These are phyloP conservation scores for Clonostachys rhizophaga DNA, from an alignment of 2,329 filamentous ascomycete genomes.

Conservation along the genomic window DNA sequence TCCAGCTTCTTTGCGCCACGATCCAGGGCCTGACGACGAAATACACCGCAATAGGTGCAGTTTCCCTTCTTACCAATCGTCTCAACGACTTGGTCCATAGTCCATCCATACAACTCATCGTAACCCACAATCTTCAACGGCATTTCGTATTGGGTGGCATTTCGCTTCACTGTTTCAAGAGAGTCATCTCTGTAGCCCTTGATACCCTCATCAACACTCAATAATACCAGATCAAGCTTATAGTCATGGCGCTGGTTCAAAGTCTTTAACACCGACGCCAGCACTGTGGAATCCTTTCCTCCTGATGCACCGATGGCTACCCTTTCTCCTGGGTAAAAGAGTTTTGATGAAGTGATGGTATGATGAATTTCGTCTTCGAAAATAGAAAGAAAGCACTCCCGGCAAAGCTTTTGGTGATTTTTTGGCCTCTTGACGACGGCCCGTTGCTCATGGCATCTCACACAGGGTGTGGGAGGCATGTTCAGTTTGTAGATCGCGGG, in stretches of 20 bases:
- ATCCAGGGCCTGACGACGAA: slow-evolving; percentile 88
- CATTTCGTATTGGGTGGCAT: slow-evolving; percentile 88
- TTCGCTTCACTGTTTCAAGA: slow-evolving; percentile 92
- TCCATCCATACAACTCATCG: slow-evolving; percentile 93
- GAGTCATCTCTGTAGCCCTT: slow-evolving; percentile 95
- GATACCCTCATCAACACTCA: slow-evolving; percentile 96
- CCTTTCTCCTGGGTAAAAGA: slow-evolving; percentile 80
- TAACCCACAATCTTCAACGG: slow-evolving; percentile 90
- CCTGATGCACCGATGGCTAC: slow-evolving; percentile 95
- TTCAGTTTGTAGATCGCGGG: slow-evolving; percentile 2
- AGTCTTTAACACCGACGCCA: slow-evolving; percentile 91
- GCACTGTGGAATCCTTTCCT: slow-evolving; percentile 94
- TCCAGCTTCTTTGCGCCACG: slow-evolving; percentile 82
- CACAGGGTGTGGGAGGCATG: slow-evolving; percentile 78
- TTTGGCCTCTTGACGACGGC: slow-evolving; percentile 92
- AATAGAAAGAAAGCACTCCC: slow-evolving; percentile 75
- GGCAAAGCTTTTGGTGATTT: slow-evolving; percentile 91
- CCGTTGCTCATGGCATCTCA: slow-evolving; percentile 68
- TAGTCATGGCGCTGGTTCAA: slow-evolving; percentile 88
- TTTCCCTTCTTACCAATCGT: slow-evolving; percentile 97
- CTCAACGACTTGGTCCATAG: slow-evolving; percentile 97
- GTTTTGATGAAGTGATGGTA: slow-evolving; percentile 75
- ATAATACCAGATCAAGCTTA: slow-evolving; percentile 75
- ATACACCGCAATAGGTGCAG: slow-evolving; percentile 98
- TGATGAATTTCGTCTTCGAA: slow-evolving; percentile 95